phyloP scores from a whole-genome alignment of 2,329 filamentous ascomycete genomes.

The Fonsecaea pugnacius region DNA sequence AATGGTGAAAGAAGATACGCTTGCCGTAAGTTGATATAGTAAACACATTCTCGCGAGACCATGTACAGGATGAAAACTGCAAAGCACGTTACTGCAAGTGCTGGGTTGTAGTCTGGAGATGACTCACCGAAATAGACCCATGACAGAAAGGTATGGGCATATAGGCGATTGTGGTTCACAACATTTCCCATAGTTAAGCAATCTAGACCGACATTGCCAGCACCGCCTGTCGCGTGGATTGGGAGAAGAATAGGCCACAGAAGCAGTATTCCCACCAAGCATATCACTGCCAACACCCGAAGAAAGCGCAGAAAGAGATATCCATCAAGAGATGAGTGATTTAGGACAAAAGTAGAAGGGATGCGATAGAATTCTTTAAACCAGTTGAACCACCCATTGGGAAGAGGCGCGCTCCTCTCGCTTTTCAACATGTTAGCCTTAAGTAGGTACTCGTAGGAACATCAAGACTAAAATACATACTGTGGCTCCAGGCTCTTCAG shows the following conservation, averaged over 20 bases:
- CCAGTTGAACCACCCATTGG: conserved; percentile 45
- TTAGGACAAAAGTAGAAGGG: conserved; percentile 69
- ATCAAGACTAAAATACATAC: conserved; percentile 46
- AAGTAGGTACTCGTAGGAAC: neutral
- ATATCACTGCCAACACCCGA: conserved; percentile 75
- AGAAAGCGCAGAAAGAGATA: conserved; percentile 91
- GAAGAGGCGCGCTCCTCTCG: conserved; percentile 41
- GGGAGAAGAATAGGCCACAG: conserved; percentile 90
- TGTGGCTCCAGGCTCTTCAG: conserved; percentile 55
- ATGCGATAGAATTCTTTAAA: conserved; percentile 41
- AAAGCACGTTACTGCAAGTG: conserved; percentile 40
- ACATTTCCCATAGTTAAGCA: conserved; percentile 80
- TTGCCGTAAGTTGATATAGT: conserved; percentile 87
- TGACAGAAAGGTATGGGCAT: conserved; percentile 75
- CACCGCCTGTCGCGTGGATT: conserved; percentile 81
- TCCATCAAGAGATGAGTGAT: conserved; percentile 86
- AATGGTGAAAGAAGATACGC: conserved; percentile 85
- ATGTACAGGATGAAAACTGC: conserved; percentile 78
- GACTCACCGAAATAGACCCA: conserved; percentile 75
- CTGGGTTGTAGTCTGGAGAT: conserved; percentile 27
- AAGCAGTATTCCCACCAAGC: conserved; percentile 77
- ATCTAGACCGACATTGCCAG: conserved; percentile 70
- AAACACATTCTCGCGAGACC: conserved; percentile 83
- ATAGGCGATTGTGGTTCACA: conserved; percentile 65
- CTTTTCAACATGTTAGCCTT: conserved; percentile 30